Conservation (phyloP, 2,329 filamentous ascomycete species). For the Exserohilum turcica region DNA sequence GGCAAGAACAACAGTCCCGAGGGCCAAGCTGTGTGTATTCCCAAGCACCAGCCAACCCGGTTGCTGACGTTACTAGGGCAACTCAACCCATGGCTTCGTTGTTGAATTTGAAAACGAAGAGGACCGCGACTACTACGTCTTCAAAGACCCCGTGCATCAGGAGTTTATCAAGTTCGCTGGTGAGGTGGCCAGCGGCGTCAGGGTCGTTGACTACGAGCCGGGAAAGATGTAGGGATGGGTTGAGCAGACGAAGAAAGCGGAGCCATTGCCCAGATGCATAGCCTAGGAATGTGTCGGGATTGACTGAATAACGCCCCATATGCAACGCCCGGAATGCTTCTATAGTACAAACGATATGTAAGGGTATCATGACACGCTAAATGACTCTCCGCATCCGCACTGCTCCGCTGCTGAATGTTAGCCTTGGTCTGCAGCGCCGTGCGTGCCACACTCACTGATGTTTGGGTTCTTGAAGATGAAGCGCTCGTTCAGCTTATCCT, state of each 20-base stretch:
- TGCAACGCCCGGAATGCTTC: conserved; percentile 35
- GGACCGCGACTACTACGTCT: conserved; percentile 71
- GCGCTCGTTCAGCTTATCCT: conserved; percentile 88
- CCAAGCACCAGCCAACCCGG: not conserved
- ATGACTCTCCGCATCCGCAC: conserved; percentile 95
- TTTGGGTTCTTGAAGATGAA: conserved; percentile 98
- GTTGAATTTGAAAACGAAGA: conserved; percentile 66
- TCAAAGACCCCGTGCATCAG: conserved; percentile 67
- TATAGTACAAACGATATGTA: conserved; percentile 16
- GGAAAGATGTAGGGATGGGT: conserved; percentile 53
- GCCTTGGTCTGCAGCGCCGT: conserved; percentile 1
- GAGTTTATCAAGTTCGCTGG: conserved; percentile 61
- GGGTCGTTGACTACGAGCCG: conserved; percentile 65
- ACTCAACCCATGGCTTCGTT: conserved; percentile 72
- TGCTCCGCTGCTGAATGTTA: conserved; percentile 74
- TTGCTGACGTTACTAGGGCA: conserved; percentile 50
- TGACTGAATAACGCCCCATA: conserved; percentile 7
- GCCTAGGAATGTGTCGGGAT: not conserved
- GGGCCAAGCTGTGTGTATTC: conserved; percentile 53
- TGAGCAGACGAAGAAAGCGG: not conserved
- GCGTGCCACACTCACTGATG: conserved; percentile 75
- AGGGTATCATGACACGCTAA: conserved; percentile 61
- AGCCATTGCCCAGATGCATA: not conserved
- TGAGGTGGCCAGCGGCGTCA: conserved; percentile 57
- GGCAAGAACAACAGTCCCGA: conserved; percentile 68